Conservation (phyloP, 2,329 filamentous ascomycete genomes). For the Ustulina deusta region DNA sequence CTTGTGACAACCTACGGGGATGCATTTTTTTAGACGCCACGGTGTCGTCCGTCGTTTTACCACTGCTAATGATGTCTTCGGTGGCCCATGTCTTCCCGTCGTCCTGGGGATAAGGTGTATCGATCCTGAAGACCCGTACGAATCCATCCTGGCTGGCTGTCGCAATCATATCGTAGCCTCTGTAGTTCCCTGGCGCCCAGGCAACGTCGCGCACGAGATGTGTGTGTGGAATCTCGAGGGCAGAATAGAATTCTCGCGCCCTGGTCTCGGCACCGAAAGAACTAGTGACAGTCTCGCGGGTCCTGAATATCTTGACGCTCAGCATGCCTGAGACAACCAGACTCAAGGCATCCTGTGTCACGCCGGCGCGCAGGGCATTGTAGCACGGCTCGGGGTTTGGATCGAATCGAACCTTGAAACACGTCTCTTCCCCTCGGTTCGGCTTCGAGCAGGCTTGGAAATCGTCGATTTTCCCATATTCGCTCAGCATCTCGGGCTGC, state of each 20-base stretch:
- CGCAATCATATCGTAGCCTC: slow-evolving; percentile 90
- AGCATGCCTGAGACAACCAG: slow-evolving; percentile 90
- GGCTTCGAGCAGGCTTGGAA: slow-evolving; percentile 79
- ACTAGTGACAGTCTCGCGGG: slow-evolving; percentile 67
- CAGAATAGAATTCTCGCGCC: slow-evolving; percentile 85
- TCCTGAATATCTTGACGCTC: slow-evolving; percentile 84
- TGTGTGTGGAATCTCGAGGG: slow-evolving; percentile 79
- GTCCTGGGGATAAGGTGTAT: slow-evolving; percentile 65
- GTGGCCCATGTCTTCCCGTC: slow-evolving; percentile 65
- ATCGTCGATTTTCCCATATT: slow-evolving; percentile 81
- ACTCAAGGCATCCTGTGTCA: slow-evolving; percentile 81
- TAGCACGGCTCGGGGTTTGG: slow-evolving; percentile 86
- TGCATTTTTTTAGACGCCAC: slow-evolving; percentile 25
- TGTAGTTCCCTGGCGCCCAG: slow-evolving; percentile 92
- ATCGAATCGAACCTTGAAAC: slow-evolving; percentile 88
- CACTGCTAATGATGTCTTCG: slow-evolving; percentile 58
- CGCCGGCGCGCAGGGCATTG: slow-evolving; percentile 81
- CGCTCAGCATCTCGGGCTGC: slow-evolving; percentile 81
- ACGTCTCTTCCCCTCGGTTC: slow-evolving; percentile 83
- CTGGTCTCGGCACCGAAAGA: slow-evolving; percentile 65
- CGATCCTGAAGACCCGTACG: slow-evolving; percentile 87
- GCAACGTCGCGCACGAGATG: slow-evolving; percentile 87
- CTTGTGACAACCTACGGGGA: slow-evolving; percentile 48
- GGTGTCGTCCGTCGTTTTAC: slow-evolving; percentile 40
- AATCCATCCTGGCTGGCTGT: slow-evolving; percentile 93